phyloP scores from a whole-genome alignment of 2,329 filamentous ascomycete species.

The Pseudocercospora fuligena region DNA sequence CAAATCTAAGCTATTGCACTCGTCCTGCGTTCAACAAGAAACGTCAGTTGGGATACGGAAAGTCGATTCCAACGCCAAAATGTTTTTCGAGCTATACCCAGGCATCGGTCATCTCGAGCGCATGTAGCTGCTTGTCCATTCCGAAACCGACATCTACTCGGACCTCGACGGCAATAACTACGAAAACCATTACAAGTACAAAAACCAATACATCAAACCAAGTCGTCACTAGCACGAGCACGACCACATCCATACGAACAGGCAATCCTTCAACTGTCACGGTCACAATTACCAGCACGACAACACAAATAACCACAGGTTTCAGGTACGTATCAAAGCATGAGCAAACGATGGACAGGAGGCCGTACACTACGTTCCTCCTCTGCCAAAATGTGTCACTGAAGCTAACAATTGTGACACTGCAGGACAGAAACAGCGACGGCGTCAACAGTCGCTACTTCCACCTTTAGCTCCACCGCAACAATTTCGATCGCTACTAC shows the following conservation, averaged over 20 bases:
- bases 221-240: too few species aligned
- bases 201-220: neutral
- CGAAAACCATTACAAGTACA: neutral
- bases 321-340: too few species aligned
- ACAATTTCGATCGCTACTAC: neutral
- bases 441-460: neutral
- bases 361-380: too few species aligned
- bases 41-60: neutral
- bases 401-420: too few species aligned
- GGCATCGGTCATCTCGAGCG: neutral
- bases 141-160: neutral
- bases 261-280: neutral
- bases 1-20: neutral
- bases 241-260: neutral
- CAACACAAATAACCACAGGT: neutral
- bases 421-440: neutral
- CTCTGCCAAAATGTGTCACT: too few species aligned
- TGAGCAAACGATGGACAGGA: too few species aligned
- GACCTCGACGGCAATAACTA: neutral
- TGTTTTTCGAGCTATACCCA: neutral
- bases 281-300: neutral
- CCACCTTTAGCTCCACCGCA: neutral
- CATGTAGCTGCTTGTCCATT: neutral
- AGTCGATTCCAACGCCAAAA: neutral
- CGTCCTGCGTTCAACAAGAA: neutral